Conservation (phyloP, 148 eudicot genomes). For the Cornus controversa region DNA sequence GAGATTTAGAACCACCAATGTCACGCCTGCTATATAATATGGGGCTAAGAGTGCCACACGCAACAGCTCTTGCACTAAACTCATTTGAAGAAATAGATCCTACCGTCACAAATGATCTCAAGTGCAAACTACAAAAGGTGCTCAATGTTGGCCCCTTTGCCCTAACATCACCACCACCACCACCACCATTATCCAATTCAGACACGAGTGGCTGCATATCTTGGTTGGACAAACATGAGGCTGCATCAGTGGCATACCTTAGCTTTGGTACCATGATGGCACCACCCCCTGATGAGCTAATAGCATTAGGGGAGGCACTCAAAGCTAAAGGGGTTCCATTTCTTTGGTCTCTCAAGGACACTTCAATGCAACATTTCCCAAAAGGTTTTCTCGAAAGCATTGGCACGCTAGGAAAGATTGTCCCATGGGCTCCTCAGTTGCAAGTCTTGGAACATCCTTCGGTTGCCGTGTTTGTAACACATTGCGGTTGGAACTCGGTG, state of each 20-base stretch:
- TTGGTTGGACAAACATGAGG: conserved; percentile 41
- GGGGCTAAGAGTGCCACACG: conserved; percentile 24
- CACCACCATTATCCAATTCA: background rate
- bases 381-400: conserved; percentile 30
- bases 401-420: conserved; percentile 30
- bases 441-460: conserved; percentile 35
- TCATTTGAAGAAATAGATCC: conserved; percentile 49
- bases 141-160: conserved; percentile 37
- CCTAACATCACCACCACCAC: conserved; percentile 23
- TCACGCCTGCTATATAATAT: conserved; percentile 29
- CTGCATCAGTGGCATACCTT: conserved; percentile 37
- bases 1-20: conserved; percentile 15
- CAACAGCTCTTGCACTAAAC: conserved; percentile 36
- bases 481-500: conserved; percentile 68
- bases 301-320: conserved; percentile 43
- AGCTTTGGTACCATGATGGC: conserved; percentile 45
- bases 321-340: conserved; percentile 35
- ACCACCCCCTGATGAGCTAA: conserved; percentile 36
- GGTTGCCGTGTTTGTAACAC: conserved; percentile 51
- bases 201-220: conserved; percentile 35
- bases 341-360: conserved; percentile 47
- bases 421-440: conserved; percentile 65
- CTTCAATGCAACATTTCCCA: conserved; percentile 26
- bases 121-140: conserved; percentile 20
- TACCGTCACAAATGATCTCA: conserved; percentile 23